These are phyloP conservation scores for Triangularia setosa DNA, from an alignment of 2,329 filamentous ascomycete species.

Conservation along the genomic window DNA sequence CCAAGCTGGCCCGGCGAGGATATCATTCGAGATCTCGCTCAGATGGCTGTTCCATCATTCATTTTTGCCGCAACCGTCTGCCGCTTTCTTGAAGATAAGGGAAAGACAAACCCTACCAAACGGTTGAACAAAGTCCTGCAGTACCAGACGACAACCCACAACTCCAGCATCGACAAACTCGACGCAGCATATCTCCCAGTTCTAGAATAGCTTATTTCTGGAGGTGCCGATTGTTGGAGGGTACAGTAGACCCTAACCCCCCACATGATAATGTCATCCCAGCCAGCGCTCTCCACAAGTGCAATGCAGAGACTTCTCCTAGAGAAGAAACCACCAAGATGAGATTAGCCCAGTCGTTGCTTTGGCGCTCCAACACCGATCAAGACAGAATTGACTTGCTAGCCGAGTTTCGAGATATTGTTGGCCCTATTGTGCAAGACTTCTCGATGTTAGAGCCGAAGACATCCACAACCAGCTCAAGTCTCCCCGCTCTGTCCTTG, in stretches of 20 bases:
- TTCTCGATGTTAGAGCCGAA: slow-evolving; percentile 23
- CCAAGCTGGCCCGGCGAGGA: slow-evolving; percentile 14
- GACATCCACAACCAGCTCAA: slow-evolving; percentile 24
- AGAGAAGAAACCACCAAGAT: too few relatives aligned
- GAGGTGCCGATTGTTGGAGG: neutral
- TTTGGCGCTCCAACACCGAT: too few relatives aligned
- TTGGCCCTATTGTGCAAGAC: slow-evolving; percentile 28
- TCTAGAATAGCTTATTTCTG: slow-evolving; percentile 15
- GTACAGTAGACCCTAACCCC: too few relatives aligned
- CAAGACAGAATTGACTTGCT: slow-evolving; percentile 1
- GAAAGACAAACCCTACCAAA: slow-evolving; percentile 27
- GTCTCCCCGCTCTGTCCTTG: slow-evolving; percentile 34
- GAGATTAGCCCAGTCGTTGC: too few relatives aligned
- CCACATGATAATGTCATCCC: too few relatives aligned
- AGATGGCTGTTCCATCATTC: slow-evolving; percentile 29
- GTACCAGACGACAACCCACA: slow-evolving; percentile 22
- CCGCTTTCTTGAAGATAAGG: slow-evolving; percentile 27
- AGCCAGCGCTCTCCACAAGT: too few relatives aligned
- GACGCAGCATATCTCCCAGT: slow-evolving; percentile 25
- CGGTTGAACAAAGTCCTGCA: slow-evolving; percentile 25
- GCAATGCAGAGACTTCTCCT: too few relatives aligned
- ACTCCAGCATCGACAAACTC: slow-evolving; percentile 20
- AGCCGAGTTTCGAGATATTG: slow-evolving; percentile 7
- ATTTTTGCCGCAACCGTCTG: slow-evolving; percentile 31
- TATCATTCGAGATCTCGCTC: slow-evolving; percentile 7